These are phyloP conservation scores for Cytospora chrysosperma DNA, from an alignment of 2,329 filamentous ascomycete species.

Conservation along the genomic window DNA sequence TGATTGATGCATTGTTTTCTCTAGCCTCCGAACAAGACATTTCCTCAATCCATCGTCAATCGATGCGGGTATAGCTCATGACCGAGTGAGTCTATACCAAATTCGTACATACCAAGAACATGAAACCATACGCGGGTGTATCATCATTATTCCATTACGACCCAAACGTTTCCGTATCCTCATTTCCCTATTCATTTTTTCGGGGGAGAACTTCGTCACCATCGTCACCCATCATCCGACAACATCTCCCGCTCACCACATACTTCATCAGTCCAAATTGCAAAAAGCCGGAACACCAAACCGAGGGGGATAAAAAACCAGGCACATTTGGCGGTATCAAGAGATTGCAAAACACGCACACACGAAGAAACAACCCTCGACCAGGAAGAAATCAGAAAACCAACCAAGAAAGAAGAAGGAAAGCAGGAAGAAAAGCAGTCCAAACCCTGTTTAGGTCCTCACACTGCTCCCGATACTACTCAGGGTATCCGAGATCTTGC, in stretches of 20 bases:
- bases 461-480: conserved; percentile 50
- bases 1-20: conserved; percentile 13
- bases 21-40: conserved; percentile 4
- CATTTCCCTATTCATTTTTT: not conserved
- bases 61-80: not conserved
- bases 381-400: not conserved
- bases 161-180: conserved; percentile 4
- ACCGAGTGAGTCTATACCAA: not conserved
- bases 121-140: not conserved
- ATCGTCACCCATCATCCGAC: not conserved
- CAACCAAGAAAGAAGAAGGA: not conserved
- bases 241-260: not conserved
- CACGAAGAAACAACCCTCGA: not conserved
- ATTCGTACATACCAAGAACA: conserved; percentile 1
- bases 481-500: conserved; percentile 47
- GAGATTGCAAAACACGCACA: not conserved
- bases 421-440: not conserved
- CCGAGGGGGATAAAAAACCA: not conserved
- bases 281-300: not conserved
- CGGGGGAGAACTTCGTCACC: not conserved
- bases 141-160: not conserved
- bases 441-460: conserved; percentile 31
- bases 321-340: conserved; percentile 6
- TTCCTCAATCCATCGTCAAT: not conserved
- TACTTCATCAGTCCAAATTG: not conserved